Percentiles rank a stretch among this genome's conserved stretches.
Evolutionary conservation across 2,329 filamentous ascomycete genomes (phyloP).

Genomic region (Neonectria neomacrospora): DNA sequence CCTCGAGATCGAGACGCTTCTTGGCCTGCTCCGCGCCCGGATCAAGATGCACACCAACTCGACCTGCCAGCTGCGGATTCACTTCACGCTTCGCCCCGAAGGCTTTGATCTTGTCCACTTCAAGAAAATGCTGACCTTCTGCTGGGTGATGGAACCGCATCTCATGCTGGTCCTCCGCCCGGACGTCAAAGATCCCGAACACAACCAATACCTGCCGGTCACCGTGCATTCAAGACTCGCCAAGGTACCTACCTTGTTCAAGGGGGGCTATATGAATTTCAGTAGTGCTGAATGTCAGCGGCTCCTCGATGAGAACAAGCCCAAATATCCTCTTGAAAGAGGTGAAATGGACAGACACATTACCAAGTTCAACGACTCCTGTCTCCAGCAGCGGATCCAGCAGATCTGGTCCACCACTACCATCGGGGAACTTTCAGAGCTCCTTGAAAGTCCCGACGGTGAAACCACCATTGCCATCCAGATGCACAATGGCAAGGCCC

Average conservation of each 20-base stretch:
- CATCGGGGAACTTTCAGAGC: slow-evolving; percentile 19
- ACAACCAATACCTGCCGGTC: slow-evolving; percentile 26
- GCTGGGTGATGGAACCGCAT: slow-evolving; percentile 30
- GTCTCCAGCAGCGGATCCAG: slow-evolving; percentile 30
- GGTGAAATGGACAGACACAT: slow-evolving; percentile 21
- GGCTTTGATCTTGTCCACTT: slow-evolving; percentile 26
- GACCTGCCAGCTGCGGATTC: slow-evolving; percentile 34
- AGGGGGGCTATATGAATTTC: slow-evolving; percentile 6
- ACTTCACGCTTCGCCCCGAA: slow-evolving; percentile 18
- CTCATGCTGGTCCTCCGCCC: slow-evolving; percentile 27
- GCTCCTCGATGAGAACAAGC: slow-evolving; percentile 17
- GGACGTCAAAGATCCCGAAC: background rate
- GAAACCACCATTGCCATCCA: slow-evolving; percentile 27
- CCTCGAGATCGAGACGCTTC: slow-evolving; percentile 24
- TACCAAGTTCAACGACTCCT: slow-evolving; percentile 15
- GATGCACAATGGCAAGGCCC: background rate
- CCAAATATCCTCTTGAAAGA: background rate
- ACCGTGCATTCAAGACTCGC: slow-evolving; percentile 24
- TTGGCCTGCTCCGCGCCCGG: slow-evolving; percentile 23
- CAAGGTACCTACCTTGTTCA: slow-evolving; percentile 11
- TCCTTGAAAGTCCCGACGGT: slow-evolving; percentile 16
- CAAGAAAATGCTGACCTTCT: slow-evolving; percentile 28
- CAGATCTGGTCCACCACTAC: slow-evolving; percentile 27
- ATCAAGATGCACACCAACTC: slow-evolving; percentile 42
- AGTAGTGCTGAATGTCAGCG: background rate